Conservation (phyloP, 345 rosid species). For the Rhodomyrtus tomentosa region DNA sequence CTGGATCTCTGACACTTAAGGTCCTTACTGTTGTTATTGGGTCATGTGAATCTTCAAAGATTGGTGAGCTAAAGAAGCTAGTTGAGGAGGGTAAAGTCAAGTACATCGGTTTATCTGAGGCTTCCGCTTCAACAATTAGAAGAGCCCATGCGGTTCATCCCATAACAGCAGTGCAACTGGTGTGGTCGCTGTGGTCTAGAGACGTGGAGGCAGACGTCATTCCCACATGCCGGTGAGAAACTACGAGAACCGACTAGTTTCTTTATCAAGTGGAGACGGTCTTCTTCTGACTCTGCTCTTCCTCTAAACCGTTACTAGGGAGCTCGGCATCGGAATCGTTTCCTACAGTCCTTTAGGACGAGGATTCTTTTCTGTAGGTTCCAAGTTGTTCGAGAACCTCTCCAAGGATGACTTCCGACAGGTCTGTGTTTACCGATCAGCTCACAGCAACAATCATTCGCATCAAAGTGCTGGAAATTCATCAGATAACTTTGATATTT, state of each 20-base stretch:
- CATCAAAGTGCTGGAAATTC: background rate
- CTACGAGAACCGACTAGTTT: background rate
- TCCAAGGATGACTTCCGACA: slow-evolving; percentile 32
- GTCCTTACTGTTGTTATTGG: background rate
- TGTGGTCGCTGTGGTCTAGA: slow-evolving; percentile 82
- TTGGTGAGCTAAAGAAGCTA: background rate
- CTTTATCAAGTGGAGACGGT: background rate
- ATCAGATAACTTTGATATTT: background rate
- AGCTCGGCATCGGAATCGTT: slow-evolving; percentile 68
- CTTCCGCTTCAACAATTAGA: slow-evolving; percentile 69
- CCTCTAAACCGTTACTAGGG: slow-evolving; percentile 20
- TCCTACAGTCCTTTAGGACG: slow-evolving; percentile 63
- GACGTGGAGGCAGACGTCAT: slow-evolving; percentile 67
- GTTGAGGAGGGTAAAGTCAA: slow-evolving; percentile 59
- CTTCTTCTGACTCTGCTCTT: background rate
- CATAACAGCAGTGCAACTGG: slow-evolving; percentile 56
- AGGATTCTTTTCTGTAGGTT: slow-evolving; percentile 54
- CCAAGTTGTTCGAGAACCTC: slow-evolving; percentile 40
- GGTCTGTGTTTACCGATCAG: slow-evolving; percentile 6
- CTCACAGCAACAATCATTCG: background rate
- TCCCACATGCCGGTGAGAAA: slow-evolving; percentile 18
- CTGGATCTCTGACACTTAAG: background rate
- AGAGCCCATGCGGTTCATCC: slow-evolving; percentile 81
- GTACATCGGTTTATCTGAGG: slow-evolving; percentile 65
- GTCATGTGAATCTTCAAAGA: background rate